Conservation (phyloP, 2,329 filamentous ascomycete genomes). For the Neofusicoccum umdonicola region DNA sequence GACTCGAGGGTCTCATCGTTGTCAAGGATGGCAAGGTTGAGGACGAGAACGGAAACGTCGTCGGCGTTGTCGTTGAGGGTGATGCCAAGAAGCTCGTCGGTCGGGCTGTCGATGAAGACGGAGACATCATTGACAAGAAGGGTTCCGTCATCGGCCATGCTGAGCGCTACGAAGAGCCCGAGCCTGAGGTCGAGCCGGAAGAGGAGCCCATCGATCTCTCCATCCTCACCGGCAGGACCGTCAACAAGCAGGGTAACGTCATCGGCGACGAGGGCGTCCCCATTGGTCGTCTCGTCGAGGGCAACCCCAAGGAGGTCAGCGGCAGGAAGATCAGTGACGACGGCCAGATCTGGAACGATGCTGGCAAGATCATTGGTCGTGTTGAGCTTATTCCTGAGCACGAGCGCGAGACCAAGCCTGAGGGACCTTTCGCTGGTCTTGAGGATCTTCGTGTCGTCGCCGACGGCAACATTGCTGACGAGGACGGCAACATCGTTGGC, state of each 20-base stretch:
- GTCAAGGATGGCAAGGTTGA: slow-evolving; percentile 51
- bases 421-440: slow-evolving; percentile 51
- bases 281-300: slow-evolving; percentile 66
- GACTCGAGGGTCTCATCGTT: slow-evolving; percentile 50
- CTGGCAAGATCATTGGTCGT: slow-evolving; percentile 67
- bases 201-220: slow-evolving; percentile 45
- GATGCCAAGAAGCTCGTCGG: slow-evolving; percentile 53
- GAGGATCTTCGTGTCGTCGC: slow-evolving; percentile 48
- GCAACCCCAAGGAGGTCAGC: slow-evolving; percentile 60
- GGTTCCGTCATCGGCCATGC: slow-evolving; percentile 52
- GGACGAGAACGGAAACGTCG: slow-evolving; percentile 51
- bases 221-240: slow-evolving; percentile 44
- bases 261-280: slow-evolving; percentile 51
- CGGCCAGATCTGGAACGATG: slow-evolving; percentile 70
- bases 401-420: slow-evolving; percentile 54
- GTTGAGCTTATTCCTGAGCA: slow-evolving; percentile 67
- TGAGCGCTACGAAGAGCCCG: slow-evolving; percentile 62
- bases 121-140: slow-evolving; percentile 54
- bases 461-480: slow-evolving; percentile 49
- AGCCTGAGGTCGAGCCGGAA: slow-evolving; percentile 50
- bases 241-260: slow-evolving; percentile 52
- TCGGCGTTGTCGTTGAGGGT: slow-evolving; percentile 49
- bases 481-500: slow-evolving; percentile 52
- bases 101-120: slow-evolving; percentile 51
- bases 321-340: slow-evolving; percentile 71